Base-by-base conservation (phyloP, 2,329 filamentous ascomycete species). In the Colletotrichum cereale region DNA sequence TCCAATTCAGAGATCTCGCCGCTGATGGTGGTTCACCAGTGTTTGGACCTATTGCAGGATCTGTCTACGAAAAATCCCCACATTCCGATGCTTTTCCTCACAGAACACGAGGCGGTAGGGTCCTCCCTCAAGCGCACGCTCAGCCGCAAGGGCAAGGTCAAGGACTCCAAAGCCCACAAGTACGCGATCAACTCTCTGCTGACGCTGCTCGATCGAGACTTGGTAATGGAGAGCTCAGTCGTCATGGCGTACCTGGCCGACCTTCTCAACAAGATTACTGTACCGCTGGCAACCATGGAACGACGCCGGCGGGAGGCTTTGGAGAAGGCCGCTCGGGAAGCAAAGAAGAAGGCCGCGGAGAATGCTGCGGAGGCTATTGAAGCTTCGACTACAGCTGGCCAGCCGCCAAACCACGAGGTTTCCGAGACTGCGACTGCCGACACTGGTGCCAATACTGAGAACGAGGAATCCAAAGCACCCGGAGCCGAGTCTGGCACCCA, bases 171-270 rank as follows among this genome's bases (percentile, higher is more conserved):
- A 81, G 91, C 93, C 36, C 91, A 92, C 75, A 96, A 94, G 79
- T 99, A 93, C 79, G 95, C 97, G 12, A 89, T 99, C 79, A 99
- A 99, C 80, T 95, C 95, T 18, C 85, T 99, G 38, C 87, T 99
- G 57, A 92, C 91, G 73, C 87, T 99, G 6, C 87, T 99, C 29
- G 96, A 98, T 79, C 93, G 96, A n/a, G 93, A 95, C 74, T 86
- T 98, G 73, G 95, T 99, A 74, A 97, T 97, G 84, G 96, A 99
- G 82, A 99, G 95, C 82, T 95, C 96, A n/a, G 88, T 91, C 8
- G 96, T 97, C 67, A 98, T 99, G 95, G 96, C 97, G 76, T 92
- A 95, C 73, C 87, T 99, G 34, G 96, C 96, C 2, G 91, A 92
- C 74, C 85, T 99, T 38, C 87, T 99, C 34, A 96, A 94, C 80